phyloP scores from a whole-genome alignment of 2,329 filamentous ascomycete species.

The Aspergillus pseudoviridinutans region DNA sequence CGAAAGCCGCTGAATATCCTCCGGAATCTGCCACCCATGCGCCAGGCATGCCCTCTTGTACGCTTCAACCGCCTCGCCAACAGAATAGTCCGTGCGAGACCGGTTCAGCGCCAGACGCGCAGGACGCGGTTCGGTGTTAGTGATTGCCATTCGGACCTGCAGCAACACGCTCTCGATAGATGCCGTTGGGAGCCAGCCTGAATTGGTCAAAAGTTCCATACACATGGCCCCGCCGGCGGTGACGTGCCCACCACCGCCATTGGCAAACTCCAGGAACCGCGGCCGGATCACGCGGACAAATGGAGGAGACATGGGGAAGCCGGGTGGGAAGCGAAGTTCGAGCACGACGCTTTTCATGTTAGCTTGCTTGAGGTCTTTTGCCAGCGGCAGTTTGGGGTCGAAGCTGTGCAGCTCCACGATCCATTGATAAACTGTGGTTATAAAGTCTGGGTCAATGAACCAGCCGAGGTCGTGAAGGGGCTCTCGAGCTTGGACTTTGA shows the following conservation, averaged over 20 bases:
- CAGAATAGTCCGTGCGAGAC: constrained; percentile 53
- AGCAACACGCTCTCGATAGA: constrained; percentile 76
- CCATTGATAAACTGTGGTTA: constrained; percentile 83
- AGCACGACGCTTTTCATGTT: constrained; percentile 66
- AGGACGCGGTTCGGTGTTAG: constrained; percentile 62
- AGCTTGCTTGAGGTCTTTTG: constrained; percentile 65
- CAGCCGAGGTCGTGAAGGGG: constrained; percentile 69
- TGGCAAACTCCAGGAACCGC: constrained; percentile 66
- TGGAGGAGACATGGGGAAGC: constrained; percentile 74
- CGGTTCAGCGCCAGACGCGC: constrained; percentile 58
- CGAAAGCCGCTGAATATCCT: constrained; percentile 53
- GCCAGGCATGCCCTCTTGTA: constrained; percentile 63
- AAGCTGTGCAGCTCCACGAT: constrained; percentile 87
- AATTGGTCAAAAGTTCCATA: constrained; percentile 79
- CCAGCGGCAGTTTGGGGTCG: constrained; percentile 63
- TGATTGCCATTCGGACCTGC: constrained; percentile 75
- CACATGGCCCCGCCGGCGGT: constrained; percentile 78
- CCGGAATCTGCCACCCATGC: constrained; percentile 72
- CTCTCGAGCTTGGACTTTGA: constrained; percentile 60
- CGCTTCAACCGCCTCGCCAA: constrained; percentile 68
- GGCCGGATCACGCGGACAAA: constrained; percentile 82
- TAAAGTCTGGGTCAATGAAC: constrained; percentile 66
- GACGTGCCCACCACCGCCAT: constrained; percentile 80
- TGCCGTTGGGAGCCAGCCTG: constrained; percentile 71
- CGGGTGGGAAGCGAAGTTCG: constrained; percentile 74